Conservation (phyloP, 2,329 filamentous ascomycete species). For the Hypoxylon sp. region DNA sequence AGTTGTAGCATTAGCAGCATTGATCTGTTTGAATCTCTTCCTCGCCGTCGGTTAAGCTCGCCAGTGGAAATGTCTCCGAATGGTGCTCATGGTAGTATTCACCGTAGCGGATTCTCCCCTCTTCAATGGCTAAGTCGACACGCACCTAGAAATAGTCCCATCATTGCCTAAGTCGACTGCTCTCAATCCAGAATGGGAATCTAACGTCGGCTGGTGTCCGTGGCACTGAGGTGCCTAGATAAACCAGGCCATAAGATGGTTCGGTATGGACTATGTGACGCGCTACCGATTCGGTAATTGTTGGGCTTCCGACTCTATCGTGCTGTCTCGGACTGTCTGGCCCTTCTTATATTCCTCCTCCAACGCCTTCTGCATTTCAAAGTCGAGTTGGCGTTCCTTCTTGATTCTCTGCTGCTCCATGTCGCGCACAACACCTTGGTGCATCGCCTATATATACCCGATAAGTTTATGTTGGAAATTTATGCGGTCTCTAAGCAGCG, state of each 20-base stretch:
- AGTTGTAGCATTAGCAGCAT: neutral
- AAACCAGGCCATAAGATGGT: neutral
- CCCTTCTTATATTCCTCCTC: constrained; percentile 92
- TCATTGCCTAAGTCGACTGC: neutral
- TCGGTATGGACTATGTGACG: neutral
- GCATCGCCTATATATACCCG: constrained; percentile 80
- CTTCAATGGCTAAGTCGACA: neutral
- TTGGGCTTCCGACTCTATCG: constrained; percentile 41
- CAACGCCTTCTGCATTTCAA: constrained; percentile 88
- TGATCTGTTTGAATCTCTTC: neutral
- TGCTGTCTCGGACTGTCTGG: constrained; percentile 74
- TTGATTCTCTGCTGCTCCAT: constrained; percentile 95
- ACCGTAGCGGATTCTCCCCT: neutral
- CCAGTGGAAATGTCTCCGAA: neutral
- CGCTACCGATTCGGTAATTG: constrained; percentile 46
- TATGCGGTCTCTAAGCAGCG: neutral
- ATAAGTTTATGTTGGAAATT: constrained; percentile 12
- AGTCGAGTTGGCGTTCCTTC: constrained; percentile 91
- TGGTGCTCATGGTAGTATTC: neutral
- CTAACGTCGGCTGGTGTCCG: neutral
- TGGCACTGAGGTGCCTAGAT: neutral
- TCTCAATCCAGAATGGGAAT: neutral
- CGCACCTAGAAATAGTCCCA: constrained; percentile 7
- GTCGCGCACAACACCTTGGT: constrained; percentile 92
- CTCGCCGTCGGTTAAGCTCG: neutral